Evolutionary conservation across 2,329 filamentous ascomycete species (phyloP).

Genomic region (Exophiala xenobiotica): DNA sequence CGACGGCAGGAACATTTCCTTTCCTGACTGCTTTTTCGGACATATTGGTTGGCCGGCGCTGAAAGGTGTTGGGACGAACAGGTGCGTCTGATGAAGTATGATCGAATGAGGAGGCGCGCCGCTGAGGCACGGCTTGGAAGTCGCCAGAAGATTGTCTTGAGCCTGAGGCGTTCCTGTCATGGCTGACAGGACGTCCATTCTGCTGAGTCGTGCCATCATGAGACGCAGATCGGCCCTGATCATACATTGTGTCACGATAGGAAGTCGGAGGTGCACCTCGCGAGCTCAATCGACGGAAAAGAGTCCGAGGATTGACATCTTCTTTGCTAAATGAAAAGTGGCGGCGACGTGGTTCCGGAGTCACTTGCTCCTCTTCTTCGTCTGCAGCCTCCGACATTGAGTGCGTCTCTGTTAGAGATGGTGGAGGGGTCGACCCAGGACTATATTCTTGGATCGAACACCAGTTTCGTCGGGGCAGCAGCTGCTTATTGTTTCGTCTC

Average conservation of each 20-base stretch:
- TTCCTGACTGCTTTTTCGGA: slow-evolving; percentile 61
- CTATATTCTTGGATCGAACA: slow-evolving; percentile 85
- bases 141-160: slow-evolving; percentile 22
- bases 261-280: slow-evolving; percentile 41
- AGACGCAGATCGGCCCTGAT: slow-evolving; percentile 22
- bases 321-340: slow-evolving; percentile 62
- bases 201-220: slow-evolving; percentile 23
- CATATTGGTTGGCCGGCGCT: slow-evolving; percentile 68
- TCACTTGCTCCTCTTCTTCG: slow-evolving; percentile 24
- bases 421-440: slow-evolving; percentile 72
- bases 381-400: slow-evolving; percentile 26
- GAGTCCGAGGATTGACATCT: slow-evolving; percentile 46
- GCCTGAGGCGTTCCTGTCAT: slow-evolving; percentile 10
- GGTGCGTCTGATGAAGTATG: slow-evolving; percentile 24
- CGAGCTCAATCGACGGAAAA: slow-evolving; percentile 50
- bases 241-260: slow-evolving; percentile 38
- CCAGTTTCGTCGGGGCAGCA: slow-evolving; percentile 91
- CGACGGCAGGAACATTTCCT: slow-evolving; percentile 39
- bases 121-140: slow-evolving; percentile 9
- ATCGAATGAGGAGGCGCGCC: slow-evolving; percentile 27
- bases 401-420: slow-evolving; percentile 58
- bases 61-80: slow-evolving; percentile 52
- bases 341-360: slow-evolving; percentile 43
- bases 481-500: slow-evolving; percentile 81
- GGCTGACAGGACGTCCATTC: neutral